Evolutionary conservation across 1,284 basidiomycete species (phyloP), one percentile per base, ranked within the genome.

Genomic region (Moesziomyces sp.): DNA sequence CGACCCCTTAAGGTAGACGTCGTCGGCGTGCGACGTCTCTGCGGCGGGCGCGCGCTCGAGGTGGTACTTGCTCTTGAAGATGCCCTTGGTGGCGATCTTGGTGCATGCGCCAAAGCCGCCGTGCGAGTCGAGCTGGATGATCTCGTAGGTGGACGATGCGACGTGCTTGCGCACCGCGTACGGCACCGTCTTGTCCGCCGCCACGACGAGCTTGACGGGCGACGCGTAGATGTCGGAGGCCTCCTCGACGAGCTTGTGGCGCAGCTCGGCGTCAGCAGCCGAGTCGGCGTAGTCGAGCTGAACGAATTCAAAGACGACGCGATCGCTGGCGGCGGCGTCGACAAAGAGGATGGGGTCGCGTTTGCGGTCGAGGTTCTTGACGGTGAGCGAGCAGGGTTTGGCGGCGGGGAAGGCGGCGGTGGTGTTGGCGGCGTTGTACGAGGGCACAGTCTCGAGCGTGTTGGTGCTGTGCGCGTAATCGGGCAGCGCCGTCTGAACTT

Each of bases 61-160:
- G 38, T 63, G 51, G 46, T 73, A 73, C 40, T 73, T 73, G 60
- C 49, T 64, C 61, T 69, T 74, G 58, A 74, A 74, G 7, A 74
- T 49, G 49, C 71, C 71, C 45, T 69, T 74, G 38, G 65, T 69
- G 19, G 30, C 11, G 46, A 74, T 74, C 66, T 74, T 74, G 46
- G 65, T 68, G 54, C 54, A 64, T 16, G 45, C 58, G 44, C 61
- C 71, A 35, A 69, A 57, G 43, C 51, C 54, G 19, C 51, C 65
- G 26, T 69, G 61, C 1, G 61, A 44, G 19, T 55, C 61, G 24
- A 69, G 55, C 46, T 69, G 42, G 55, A 74, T 69, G 34, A 74
- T 24, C 23, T 74, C 65, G 58, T 74, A 74, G 3, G 71, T 65
- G 30, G 58, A 58, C 3, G 65, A 69, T n/a, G 71, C 65, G n/a